Evolutionary conservation across 768 basidiomycete genomes (phyloP).

Genomic region (Psilocybe tampanensis): DNA sequence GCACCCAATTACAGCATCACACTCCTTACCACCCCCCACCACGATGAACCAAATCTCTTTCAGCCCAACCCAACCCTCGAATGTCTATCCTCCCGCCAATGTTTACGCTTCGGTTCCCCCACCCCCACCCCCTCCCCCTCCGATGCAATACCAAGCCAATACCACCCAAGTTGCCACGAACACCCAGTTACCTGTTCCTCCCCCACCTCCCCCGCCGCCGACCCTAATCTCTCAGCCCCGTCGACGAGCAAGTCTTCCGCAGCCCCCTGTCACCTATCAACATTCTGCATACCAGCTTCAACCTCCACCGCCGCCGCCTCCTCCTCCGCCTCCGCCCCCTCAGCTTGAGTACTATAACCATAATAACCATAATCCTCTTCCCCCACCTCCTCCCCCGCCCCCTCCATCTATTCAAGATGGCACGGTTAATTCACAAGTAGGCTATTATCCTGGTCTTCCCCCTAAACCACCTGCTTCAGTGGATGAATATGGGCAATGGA

Average conservation of each 20-base stretch:
- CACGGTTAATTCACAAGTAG: constrained; percentile 22
- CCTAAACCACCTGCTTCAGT: constrained; percentile 41
- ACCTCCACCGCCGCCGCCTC: constrained; percentile 23
- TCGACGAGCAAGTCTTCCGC: constrained; percentile 53
- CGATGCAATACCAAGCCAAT: constrained; percentile 27
- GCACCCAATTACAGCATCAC: constrained; percentile 19
- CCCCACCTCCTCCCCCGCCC: constrained; percentile 28
- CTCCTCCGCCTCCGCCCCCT: constrained; percentile 19
- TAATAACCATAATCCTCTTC: background rate
- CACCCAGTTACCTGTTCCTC: constrained; percentile 32
- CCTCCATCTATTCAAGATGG: constrained; percentile 35
- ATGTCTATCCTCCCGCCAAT: constrained; percentile 26
- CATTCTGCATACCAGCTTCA: constrained; percentile 27
- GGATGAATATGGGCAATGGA: constrained; percentile 39
- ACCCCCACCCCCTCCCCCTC: constrained; percentile 44
- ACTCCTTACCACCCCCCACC: constrained; percentile 29
- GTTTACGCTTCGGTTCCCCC: constrained; percentile 36
- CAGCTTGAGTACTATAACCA: background rate
- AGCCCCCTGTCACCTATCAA: constrained; percentile 49
- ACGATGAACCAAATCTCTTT: constrained; percentile 27
- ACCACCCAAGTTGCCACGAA: constrained; percentile 17
- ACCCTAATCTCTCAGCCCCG: constrained; percentile 13
- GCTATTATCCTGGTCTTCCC: constrained; percentile 32
- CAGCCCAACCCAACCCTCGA: constrained; percentile 26
- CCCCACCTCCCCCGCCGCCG: constrained; percentile 23